Evolutionary conservation across 306 rosid species (phyloP), one percentile per base, ranked within the genome.

Genomic region (Carpinus viminea): DNA sequence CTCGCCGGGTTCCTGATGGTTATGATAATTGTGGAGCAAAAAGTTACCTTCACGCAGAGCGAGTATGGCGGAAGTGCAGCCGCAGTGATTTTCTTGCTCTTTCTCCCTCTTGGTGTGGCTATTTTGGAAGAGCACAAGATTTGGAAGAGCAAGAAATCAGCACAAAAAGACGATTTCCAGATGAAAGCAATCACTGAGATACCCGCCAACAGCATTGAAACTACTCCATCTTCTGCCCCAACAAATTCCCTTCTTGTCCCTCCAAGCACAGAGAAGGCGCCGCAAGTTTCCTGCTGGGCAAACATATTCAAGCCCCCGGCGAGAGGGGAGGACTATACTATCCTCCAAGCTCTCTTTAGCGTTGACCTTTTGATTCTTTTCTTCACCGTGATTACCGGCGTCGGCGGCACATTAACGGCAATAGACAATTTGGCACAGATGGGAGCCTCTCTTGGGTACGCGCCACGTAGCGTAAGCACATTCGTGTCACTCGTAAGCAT

Each of bases 261-360:
- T 16, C 12, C 61, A 41, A 21, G 11, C 24, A 61, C 79, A 57
- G 51, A 26, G 57, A 66, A 2, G 71, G 45, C 8, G 45, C 8
- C 8, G 8, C 83, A 83, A 56, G 74, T 52, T 2, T 62, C 73
- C 2, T 91, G 97, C 78, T 88, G 92, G 91, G 70, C 80, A 31
- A 82, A 82, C 16, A 43, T 82, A 7, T 83, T 89, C 6, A 80
- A 6, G 0, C 93, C 92, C 8, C 93, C 93, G 2, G n/a, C 56
- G 0, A 73, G 83, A 41, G 97, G 97, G 2, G 97, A 89, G 6
- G 93, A 91, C 68, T 86, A 76, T 45, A 86, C 91, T 0, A 88
- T 89, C 5, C 88, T 89, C 1, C 97, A 91, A 85, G 97, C 97
- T 0, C 73, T 91, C 1, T 88, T 86, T 70, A 91, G 97, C 77